A percentile compares a stretch with the other conserved stretches of the same genome.
Conservation (phyloP, 768 basidiomycete species). For the Suillus cothurnatus region DNA sequence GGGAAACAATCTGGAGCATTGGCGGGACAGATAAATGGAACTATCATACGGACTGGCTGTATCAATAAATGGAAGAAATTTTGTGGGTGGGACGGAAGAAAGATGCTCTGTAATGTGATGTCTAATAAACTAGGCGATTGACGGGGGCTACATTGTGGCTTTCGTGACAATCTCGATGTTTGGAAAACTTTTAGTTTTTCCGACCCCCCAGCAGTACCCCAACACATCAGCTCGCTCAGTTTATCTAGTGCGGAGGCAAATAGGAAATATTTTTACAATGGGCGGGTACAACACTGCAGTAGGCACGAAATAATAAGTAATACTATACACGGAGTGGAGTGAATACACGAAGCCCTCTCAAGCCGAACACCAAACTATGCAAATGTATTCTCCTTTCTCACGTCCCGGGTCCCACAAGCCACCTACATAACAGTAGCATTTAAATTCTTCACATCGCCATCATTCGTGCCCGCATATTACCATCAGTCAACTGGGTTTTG, state of each 20-base stretch:
- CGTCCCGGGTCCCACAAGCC: slow-evolving; percentile 42
- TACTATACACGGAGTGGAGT: not conserved
- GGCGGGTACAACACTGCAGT: not conserved
- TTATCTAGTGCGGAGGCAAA: not conserved
- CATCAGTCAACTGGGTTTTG: not conserved
- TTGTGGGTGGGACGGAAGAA: not conserved
- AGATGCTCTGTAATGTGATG: not conserved
- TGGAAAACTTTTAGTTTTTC: not conserved
- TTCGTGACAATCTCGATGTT: not conserved
- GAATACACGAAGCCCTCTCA: not conserved
- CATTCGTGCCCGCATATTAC: slow-evolving; percentile 38
- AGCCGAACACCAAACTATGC: not conserved
- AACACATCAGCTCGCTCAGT: not conserved
- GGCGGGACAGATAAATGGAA: not conserved
- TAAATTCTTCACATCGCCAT: slow-evolving; percentile 49
- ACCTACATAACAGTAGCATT: slow-evolving; percentile 50
- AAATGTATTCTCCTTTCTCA: slow-evolving; percentile 35
- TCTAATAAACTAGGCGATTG: not conserved
- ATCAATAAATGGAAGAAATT: not conserved
- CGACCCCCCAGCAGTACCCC: not conserved
- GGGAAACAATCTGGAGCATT: not conserved
- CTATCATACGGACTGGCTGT: not conserved
- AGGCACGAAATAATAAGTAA: not conserved
- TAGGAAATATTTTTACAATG: not conserved
- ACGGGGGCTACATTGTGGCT: not conserved